Percentiles rank a stretch among this genome's conserved stretches.
Conservation (phyloP, 768 basidiomycete species). For the Albatrellus ellisii region DNA sequence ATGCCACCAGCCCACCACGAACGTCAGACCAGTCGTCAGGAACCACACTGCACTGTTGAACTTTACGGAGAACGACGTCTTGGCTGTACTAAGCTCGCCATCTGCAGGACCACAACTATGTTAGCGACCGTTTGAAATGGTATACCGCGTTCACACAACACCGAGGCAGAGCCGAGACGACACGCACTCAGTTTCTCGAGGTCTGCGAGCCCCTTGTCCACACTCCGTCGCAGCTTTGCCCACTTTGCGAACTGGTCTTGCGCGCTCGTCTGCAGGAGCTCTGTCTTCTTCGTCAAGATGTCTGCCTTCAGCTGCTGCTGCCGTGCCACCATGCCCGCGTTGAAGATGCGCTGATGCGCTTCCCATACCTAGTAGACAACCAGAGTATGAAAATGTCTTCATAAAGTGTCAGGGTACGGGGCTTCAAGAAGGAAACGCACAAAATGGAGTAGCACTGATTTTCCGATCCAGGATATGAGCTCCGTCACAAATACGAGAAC, state of each 20-base stretch:
- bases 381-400: neutral
- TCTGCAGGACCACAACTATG: conserved; percentile 32
- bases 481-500: conserved; percentile 71
- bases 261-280: conserved; percentile 80
- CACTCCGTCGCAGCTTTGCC: conserved; percentile 82
- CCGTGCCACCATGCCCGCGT: conserved; percentile 36
- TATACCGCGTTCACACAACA: neutral
- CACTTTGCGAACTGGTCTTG: conserved; percentile 99
- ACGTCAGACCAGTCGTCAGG: conserved; percentile 77
- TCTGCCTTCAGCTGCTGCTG: conserved; percentile 70
- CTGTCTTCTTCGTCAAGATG: conserved; percentile 67
- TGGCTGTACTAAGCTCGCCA: conserved; percentile 63
- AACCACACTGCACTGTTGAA: conserved; percentile 72
- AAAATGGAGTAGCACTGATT: conserved; percentile 67
- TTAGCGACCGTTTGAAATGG: neutral
- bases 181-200: conserved; percentile 84
- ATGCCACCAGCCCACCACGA: conserved; percentile 85
- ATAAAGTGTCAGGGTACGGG: neutral
- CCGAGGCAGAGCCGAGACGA: neutral
- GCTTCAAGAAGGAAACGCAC: conserved; percentile 32
- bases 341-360: conserved; percentile 54
- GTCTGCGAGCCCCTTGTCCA: conserved; percentile 87
- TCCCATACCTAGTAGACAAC: conserved; percentile 55
- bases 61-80: conserved; percentile 56
- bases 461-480: conserved; percentile 80